Base-by-base conservation (phyloP, 1,284 basidiomycete genomes). In the Vanrija humicola region DNA sequence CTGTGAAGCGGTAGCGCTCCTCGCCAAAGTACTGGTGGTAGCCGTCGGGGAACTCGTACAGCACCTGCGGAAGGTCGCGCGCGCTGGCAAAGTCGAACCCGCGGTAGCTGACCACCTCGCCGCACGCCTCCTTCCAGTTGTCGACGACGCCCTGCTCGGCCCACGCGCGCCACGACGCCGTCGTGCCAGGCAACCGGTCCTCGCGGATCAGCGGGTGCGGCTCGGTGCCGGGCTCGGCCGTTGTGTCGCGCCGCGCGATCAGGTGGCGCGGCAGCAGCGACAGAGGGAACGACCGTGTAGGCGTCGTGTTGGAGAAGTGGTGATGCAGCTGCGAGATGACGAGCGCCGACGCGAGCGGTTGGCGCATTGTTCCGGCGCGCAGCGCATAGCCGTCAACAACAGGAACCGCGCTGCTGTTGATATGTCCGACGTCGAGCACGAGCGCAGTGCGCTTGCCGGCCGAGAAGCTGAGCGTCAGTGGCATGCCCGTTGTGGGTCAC, bases 381-480 rank as follows among this genome's bases (percentile, higher is more conserved):
- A 99, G 82, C 38, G 98, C 95, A 68, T 98, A 99, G 0, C 96
- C 96, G 68, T 99, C 96, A 8, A 95, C 91, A 10, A 99, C 89
- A 1, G 96, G 96, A 1, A 91, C 92, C 16, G 96, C 90, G 59
- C 90, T 94, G 9, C 88, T 86, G 72, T 87, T 86, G 19, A 88
- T 84, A 61, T 90, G 86, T 5, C 96, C 96, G 43, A 98, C 83
- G 68, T 98, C 95, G 47, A 99, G 86, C 0, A 98, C 89, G 48
- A 98, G 81, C 3, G 95, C 93, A 28, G 94, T 94, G 1, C 93
- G 93, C 75, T 94, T 96, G 38, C 96, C 95, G 47, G 94, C 88
- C 10, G 95, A 90, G 73, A 99, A 99, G 2, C 90, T 93, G 48
- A 8, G 5, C 12, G 34, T 34, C 34, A 34, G 34, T 15, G 4